Base-by-base conservation (phyloP, 352 stramenopile genomes). In the Phytophthora tubulina region DNA sequence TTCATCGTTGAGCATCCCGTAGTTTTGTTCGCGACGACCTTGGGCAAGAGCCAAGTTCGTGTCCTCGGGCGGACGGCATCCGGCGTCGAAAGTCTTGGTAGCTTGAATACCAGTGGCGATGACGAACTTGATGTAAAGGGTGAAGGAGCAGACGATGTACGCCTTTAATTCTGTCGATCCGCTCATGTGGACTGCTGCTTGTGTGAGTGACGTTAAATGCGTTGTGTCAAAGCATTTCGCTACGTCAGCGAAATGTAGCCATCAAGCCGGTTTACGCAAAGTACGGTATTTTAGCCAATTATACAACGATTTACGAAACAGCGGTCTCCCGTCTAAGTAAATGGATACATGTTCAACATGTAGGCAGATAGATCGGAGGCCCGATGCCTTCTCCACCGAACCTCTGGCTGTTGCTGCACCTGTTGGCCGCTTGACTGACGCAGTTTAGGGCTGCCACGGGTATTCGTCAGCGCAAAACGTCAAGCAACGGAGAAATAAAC, bases 71-170 rank as follows among this genome's bases (percentile, higher is more conserved):
- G 77, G 53, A 2, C 79, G 79, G 4, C 53, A 69, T 21, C 76
- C 74, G 6, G 74, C 66, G 39, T 78, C 61, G 35, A 86, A 86
- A 1, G 70, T 84, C 52, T 82, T 81, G 45, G 67, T 78, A 17
- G 66, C 74, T 32, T 85, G 76, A 44, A 81, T 78, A 4, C 66
- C 62, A 10, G 71, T 72, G 4, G 63, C 57, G 21, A 67, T 72
- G 38, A 85, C 32, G 62, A 81, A 85, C 56, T 85, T 85, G 55
- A 82, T 46, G 72, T 83, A 87, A 14, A 85, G 58, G 9, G 79
- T 59, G 27, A 75, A 56, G 17, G 68, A 69, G 55, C 77, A 87
- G n/a, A 77, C 35, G 6, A 76, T 48, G 59, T 79, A 80, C 11
- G 67, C 54, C 50, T 80, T 58, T 35, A 82, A 17, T 39, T 81